Percentiles rank a stretch among this genome's conserved stretches.
phyloP scores from a whole-genome alignment of 495 filamentous ascomycete genomes.

The Pyrenula aspistea region DNA sequence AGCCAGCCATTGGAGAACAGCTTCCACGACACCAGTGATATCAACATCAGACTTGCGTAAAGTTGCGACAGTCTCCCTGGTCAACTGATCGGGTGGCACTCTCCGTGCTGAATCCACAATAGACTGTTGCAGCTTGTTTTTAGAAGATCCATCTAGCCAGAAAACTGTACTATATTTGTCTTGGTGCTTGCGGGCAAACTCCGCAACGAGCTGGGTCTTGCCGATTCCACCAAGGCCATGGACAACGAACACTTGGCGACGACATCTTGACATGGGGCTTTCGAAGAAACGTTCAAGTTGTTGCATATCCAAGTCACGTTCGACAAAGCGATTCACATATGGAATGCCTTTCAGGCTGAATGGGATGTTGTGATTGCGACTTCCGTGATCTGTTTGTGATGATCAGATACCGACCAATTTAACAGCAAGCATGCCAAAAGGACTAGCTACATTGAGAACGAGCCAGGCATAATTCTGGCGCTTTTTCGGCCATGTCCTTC shows the following conservation, averaged over 20 bases:
- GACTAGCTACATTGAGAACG: no score
- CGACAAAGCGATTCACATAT: conserved; percentile 10
- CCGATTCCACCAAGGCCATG: conserved; percentile 20
- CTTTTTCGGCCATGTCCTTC: no score
- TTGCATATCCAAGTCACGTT: conserved; percentile 10
- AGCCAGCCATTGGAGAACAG: conserved; percentile 22
- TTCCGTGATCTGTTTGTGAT: conserved; percentile 6
- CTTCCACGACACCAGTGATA: conserved; percentile 9
- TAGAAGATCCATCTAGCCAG: conserved; percentile 10
- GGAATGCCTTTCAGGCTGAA: conserved; percentile 15
- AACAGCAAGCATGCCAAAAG: no score
- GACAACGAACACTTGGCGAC: conserved; percentile 4
- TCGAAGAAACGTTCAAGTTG: conserved; percentile 10
- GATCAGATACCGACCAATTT: not conserved
- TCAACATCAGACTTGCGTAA: not conserved
- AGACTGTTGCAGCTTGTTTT: conserved; percentile 11
- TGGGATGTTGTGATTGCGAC: conserved; percentile 5
- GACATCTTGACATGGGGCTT: conserved; percentile 1
- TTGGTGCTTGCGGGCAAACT: conserved; percentile 9
- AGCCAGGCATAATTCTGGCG: no score
- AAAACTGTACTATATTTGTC: conserved; percentile 10
- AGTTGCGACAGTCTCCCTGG: conserved; percentile 1
- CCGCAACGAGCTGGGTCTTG: conserved; percentile 19
- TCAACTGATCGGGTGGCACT: conserved; percentile 5
- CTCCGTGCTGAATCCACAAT: conserved; percentile 6